These are phyloP conservation scores for Daedalea quercina DNA, from an alignment of 768 basidiomycete genomes.

Conservation along the genomic window DNA sequence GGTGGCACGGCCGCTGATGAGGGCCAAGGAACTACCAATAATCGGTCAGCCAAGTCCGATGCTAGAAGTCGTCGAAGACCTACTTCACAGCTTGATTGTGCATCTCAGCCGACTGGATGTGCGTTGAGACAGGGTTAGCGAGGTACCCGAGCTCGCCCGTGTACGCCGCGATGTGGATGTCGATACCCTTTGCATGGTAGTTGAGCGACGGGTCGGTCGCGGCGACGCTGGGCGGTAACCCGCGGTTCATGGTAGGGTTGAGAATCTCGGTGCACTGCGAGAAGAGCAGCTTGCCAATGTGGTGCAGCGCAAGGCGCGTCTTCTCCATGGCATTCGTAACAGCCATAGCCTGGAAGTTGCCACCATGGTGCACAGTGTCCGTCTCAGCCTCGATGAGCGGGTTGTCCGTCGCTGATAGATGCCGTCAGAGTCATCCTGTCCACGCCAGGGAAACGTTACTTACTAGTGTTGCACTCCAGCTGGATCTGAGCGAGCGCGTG, in stretches of 20 bases:
- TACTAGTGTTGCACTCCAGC: slow-evolving; percentile 79
- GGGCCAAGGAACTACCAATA: slow-evolving; percentile 62
- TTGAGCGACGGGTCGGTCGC: slow-evolving; percentile 77
- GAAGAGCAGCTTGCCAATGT: slow-evolving; percentile 45
- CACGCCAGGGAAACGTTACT: slow-evolving; percentile 18
- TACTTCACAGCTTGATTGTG: slow-evolving; percentile 90
- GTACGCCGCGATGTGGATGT: slow-evolving; percentile 81
- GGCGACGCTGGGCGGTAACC: slow-evolving; percentile 73
- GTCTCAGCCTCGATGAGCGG: slow-evolving; percentile 70
- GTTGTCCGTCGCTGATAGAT: slow-evolving; percentile 72
- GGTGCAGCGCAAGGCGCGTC: slow-evolving; percentile 52
- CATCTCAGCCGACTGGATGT: slow-evolving; percentile 86
- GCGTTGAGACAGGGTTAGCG: slow-evolving; percentile 78
- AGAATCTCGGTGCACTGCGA: slow-evolving; percentile 61
- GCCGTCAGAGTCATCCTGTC: background rate
- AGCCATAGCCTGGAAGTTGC: slow-evolving; percentile 87
- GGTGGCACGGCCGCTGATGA: slow-evolving; percentile 79
- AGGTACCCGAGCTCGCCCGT: slow-evolving; percentile 76
- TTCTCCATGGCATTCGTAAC: slow-evolving; percentile 88
- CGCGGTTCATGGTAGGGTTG: slow-evolving; percentile 80
- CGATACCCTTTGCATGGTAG: slow-evolving; percentile 80
- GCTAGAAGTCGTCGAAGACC: slow-evolving; percentile 19
- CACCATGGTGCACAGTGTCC: slow-evolving; percentile 68
- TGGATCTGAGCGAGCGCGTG: slow-evolving; percentile 57
- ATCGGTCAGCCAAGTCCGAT: background rate